phyloP scores from a whole-genome alignment of 768 basidiomycete species.

The Hortiboletus campestris region DNA sequence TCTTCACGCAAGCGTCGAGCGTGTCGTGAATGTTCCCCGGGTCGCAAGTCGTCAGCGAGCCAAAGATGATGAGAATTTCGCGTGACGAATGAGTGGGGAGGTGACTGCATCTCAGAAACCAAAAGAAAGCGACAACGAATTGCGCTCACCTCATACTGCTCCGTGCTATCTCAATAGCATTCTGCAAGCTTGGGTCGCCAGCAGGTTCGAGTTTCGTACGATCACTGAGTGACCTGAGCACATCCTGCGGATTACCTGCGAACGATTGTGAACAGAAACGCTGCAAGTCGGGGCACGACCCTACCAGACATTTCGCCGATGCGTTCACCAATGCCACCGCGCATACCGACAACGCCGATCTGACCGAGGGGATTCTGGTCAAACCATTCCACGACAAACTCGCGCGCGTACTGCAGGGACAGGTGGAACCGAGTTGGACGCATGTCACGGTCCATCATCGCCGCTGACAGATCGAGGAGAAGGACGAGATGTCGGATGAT shows the following conservation, averaged over 20 bases:
- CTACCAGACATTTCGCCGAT: conserved; percentile 90
- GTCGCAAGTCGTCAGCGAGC: conserved; percentile 94
- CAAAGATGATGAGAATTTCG: conserved; percentile 91
- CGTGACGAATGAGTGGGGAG: conserved; percentile 97
- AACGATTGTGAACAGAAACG: conserved; percentile 5
- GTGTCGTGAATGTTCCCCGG: conserved; percentile 96
- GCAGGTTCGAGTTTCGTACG: conserved; percentile 84
- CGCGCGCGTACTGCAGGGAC: conserved; percentile 83
- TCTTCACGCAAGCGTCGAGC: conserved; percentile 76
- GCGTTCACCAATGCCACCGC: conserved; percentile 87
- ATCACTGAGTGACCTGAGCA: conserved; percentile 81
- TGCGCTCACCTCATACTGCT: conserved; percentile 79
- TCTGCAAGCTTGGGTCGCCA: conserved; percentile 95
- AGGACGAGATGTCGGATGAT: conserved; percentile 96
- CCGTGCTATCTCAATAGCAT: conserved; percentile 95
- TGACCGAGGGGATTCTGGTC: conserved; percentile 99
- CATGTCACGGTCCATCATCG: conserved; percentile 97
- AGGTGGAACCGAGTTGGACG: conserved; percentile 92
- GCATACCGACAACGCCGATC: conserved; percentile 91
- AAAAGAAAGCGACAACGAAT: not conserved
- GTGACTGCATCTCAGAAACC: conserved; percentile 54
- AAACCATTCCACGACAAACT: conserved; percentile 96
- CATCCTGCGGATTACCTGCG: conserved; percentile 92
- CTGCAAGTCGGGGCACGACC: conserved; percentile 16
- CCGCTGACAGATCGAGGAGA: conserved; percentile 84